Evolutionary conservation across 2,329 filamentous ascomycete genomes (phyloP), one percentile per base, ranked within the genome.

Genomic region (Neonectria hederae): DNA sequence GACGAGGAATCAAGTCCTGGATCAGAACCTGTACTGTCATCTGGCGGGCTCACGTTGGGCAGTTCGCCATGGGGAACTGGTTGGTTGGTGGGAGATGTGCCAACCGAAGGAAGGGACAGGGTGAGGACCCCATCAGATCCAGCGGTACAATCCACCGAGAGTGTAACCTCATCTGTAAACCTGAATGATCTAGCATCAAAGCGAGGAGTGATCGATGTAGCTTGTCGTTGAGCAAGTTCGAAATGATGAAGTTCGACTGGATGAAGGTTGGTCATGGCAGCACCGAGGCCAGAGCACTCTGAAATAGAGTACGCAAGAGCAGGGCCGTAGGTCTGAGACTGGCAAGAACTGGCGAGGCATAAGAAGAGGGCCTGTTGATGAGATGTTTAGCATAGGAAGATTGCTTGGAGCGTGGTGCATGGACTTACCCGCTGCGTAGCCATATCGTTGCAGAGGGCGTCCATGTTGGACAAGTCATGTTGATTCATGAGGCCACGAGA

Each of bases 111-210:
- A 5, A 75, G 42, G 38, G 75, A 75, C 11, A 77, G 49, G 7
- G 75, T 78, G 3, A 79, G 65, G 22, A 77, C 65, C 17, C 76
- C 77, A 51, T 78, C 72, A n/a, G 71, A 58, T 1, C 77, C 77
- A 55, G 76, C 69, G 30, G 71, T 70, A 53, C 75, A 79, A 6
- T 72, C 69, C 13, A 77, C 53, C 32, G 66, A 65, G 54, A 77
- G 55, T 4, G 71, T 67, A n/a, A 77, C 62, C 1, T 65, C 67
- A 9, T 63, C 66, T 21, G 71, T 66, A 54, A 75, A 65, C 2
- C 65, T 46, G 21, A 73, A 63, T 2, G 55, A 38, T 14, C 65
- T 52, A 11, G 64, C 35, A 42, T 65, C 49, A 19, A 59, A 53
- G 19, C 58, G 55, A 42, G 49, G 43, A 5, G 53, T 26, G 19